phyloP scores from a whole-genome alignment of 495 filamentous ascomycete genomes.

The Glutinoglossum americanum region DNA sequence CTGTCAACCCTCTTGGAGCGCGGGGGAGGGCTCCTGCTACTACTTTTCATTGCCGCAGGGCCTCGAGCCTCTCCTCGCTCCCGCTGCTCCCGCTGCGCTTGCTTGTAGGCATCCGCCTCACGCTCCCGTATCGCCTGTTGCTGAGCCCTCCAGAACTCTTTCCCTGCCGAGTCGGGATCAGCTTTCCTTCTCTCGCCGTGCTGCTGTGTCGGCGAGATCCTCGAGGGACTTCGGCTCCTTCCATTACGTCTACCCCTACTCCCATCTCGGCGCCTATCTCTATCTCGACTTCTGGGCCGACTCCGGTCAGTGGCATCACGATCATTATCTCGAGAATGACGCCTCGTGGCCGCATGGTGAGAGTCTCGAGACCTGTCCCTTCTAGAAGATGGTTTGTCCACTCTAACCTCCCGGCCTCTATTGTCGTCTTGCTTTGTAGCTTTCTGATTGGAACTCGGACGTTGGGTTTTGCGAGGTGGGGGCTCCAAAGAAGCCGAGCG shows the following conservation, averaged over 20 bases:
- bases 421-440: conserved; percentile 5
- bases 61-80: neutral
- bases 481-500: conserved; percentile 24
- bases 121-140: neutral
- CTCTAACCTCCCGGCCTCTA: conserved; percentile 6
- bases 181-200: conserved; percentile 58
- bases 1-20: neutral
- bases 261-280: conserved; percentile 12
- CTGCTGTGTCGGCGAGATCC: conserved; percentile 33
- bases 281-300: conserved; percentile 9
- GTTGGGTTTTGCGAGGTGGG: conserved; percentile 13
- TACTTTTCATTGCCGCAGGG: neutral
- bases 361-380: neutral
- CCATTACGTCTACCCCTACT: neutral
- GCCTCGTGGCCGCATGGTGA: neutral
- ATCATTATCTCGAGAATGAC: neutral
- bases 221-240: neutral
- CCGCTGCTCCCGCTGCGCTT: neutral
- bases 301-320: conserved; percentile 4
- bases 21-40: neutral
- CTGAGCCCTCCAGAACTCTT: conserved; percentile 14
- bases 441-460: conserved; percentile 5
- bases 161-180: conserved; percentile 54
- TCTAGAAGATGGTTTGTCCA: conserved; percentile 7
- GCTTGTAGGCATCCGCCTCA: conserved; percentile 1